These are phyloP conservation scores for Dorcoceras hygrometricum DNA, from an alignment of 257 asterid species.

Conservation along the genomic window DNA sequence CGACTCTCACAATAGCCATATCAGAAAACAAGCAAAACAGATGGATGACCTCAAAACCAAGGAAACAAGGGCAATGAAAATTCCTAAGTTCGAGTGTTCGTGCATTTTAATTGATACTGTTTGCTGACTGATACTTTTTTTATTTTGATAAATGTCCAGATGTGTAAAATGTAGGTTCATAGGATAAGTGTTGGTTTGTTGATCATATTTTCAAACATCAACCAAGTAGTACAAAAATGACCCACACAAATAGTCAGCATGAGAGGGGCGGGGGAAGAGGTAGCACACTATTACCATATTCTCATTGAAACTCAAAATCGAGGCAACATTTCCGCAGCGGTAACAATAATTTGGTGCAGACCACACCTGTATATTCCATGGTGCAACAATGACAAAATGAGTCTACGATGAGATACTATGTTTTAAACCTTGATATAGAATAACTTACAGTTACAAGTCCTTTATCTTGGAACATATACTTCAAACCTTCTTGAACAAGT, in stretches of 20 bases:
- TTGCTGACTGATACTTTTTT: neutral
- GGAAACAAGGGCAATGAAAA: neutral
- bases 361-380: constrained; percentile 75
- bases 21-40: neutral
- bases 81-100: neutral
- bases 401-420: constrained; percentile 7
- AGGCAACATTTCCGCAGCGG: constrained; percentile 98
- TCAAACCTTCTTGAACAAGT: constrained; percentile 99
- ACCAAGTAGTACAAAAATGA: neutral
- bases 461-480: constrained; percentile 98
- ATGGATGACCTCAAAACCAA: neutral
- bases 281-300: constrained; percentile 60
- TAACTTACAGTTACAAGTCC: constrained; percentile 94
- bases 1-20: neutral
- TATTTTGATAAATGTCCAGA: neutral
- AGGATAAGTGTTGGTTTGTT: neutral
- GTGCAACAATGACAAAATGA: constrained; percentile 20
- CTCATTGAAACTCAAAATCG: constrained; percentile 94
- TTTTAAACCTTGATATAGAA: neutral
- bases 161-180: neutral
- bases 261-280: neutral
- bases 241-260: neutral
- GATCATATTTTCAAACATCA: neutral
- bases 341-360: constrained; percentile 98
- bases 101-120: neutral